Percentiles rank a stretch among this genome's conserved stretches.
These are phyloP conservation scores for Diutina neorugosa DNA, from an alignment of 1,139 yeast species.

Conservation along the genomic window DNA sequence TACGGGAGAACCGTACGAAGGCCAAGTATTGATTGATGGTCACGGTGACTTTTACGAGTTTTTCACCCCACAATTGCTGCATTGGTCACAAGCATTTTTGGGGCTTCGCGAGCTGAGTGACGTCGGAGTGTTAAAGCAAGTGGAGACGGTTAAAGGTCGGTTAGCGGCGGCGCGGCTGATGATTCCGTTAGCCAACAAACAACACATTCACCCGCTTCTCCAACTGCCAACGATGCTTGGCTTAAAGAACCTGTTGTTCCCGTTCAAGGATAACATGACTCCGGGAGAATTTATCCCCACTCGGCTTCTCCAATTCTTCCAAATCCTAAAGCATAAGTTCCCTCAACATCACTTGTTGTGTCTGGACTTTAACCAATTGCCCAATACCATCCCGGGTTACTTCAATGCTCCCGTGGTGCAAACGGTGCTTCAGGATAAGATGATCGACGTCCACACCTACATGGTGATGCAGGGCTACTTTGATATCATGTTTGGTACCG, in stretches of 20 bases:
- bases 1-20: conserved; percentile 64
- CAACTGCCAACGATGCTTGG: conserved; percentile 22
- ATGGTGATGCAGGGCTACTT: conserved; percentile 79
- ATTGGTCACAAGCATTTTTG: conserved; percentile 44
- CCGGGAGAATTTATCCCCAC: conserved; percentile 80
- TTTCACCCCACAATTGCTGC: conserved; percentile 56
- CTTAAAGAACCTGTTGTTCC: conserved; percentile 26
- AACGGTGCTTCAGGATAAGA: conserved; percentile 54
- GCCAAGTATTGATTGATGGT: conserved; percentile 63
- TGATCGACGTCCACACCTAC: conserved; percentile 61
- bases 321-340: conserved; percentile 49
- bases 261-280: conserved; percentile 57
- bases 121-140: conserved; percentile 19
- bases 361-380: conserved; percentile 61
- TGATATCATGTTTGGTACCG: conserved; percentile 82
- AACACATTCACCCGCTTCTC: conserved; percentile 27
- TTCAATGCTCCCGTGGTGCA: conserved; percentile 73
- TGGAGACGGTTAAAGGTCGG: conserved; percentile 12
- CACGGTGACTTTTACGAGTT: conserved; percentile 71
- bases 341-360: conserved; percentile 67
- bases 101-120: conserved; percentile 39
- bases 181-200: conserved; percentile 21
- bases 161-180: conserved; percentile 17
- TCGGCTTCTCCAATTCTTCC: conserved; percentile 53
- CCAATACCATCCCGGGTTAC: conserved; percentile 52